Evolutionary conservation across 495 filamentous ascomycete species (phyloP).

Genomic region (Beverwykella pulmonaria): DNA sequence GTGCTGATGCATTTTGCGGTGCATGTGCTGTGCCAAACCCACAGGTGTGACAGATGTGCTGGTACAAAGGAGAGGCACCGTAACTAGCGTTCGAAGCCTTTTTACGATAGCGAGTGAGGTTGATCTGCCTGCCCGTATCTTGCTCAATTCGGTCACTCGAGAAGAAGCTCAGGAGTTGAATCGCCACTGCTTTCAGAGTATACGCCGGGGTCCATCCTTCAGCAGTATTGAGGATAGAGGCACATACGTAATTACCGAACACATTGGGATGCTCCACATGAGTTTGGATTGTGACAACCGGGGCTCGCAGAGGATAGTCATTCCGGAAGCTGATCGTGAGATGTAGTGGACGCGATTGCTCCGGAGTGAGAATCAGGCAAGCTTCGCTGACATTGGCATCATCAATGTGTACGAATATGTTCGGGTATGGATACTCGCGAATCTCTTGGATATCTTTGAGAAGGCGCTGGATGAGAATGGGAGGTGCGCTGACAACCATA

Average conservation of each 20-base stretch:
- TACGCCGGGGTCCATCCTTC: constrained; percentile 56
- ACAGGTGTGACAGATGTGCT: background rate
- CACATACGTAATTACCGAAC: constrained; percentile 54
- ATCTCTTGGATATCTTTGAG: constrained; percentile 52
- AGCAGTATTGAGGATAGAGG: constrained; percentile 49
- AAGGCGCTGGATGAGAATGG: constrained; percentile 22
- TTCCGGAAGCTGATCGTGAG: constrained; percentile 50
- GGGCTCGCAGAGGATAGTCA: constrained; percentile 53
- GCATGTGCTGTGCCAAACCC: background rate
- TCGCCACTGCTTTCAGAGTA: constrained; percentile 54
- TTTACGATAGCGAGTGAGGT: constrained; percentile 7
- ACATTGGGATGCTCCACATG: constrained; percentile 59
- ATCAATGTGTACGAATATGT: constrained; percentile 46
- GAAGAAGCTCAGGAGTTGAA: constrained; percentile 65
- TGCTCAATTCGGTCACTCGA: constrained; percentile 56
- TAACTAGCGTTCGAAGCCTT: too few species aligned
- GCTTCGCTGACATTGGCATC: constrained; percentile 46
- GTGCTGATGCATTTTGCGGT: background rate
- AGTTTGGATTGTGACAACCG: constrained; percentile 52
- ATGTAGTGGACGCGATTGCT: constrained; percentile 43
- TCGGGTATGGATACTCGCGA: constrained; percentile 51
- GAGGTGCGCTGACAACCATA: background rate
- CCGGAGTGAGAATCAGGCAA: constrained; percentile 48
- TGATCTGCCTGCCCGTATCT: constrained; percentile 25
- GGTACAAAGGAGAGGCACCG: background rate